Evolutionary conservation across 2,329 filamentous ascomycete genomes (phyloP).

Genomic region (Cercospora brassicicola): DNA sequence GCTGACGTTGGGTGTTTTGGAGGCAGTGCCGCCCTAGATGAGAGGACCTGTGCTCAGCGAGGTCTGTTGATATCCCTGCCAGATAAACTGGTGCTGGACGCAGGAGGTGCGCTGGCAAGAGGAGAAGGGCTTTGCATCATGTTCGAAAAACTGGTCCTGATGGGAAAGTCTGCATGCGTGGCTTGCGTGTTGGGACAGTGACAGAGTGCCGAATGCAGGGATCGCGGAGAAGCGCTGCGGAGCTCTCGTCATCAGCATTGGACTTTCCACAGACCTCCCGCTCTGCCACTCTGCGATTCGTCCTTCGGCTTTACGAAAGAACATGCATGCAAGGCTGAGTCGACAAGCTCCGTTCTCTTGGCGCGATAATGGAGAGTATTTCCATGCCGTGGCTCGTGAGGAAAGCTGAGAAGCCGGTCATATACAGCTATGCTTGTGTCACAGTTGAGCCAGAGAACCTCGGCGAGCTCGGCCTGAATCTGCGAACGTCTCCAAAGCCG

Average conservation of each 20-base stretch:
- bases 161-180: constrained; percentile 4
- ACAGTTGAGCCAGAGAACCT: not conserved
- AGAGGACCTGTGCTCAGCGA: constrained; percentile 1
- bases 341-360: not conserved
- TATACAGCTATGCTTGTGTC: not conserved
- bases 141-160: not conserved
- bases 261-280: not conserved
- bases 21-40: not conserved
- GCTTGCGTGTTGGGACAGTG: constrained; percentile 1
- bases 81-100: not conserved
- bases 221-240: constrained; percentile 1
- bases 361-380: not conserved
- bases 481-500: not conserved
- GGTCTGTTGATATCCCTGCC: not conserved
- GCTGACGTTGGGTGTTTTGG: not conserved
- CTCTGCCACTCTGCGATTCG: not conserved
- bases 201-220: not conserved
- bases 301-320: not conserved
- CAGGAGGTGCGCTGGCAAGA: constrained; percentile 1
- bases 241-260: constrained; percentile 6
- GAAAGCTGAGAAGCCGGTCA: not conserved
- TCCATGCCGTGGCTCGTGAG: not conserved
- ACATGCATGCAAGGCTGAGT: not conserved
- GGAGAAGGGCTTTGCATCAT: not conserved
- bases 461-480: not conserved